These are phyloP conservation scores for Triangularia setosa DNA, from an alignment of 2,329 filamentous ascomycete species.

Conservation along the genomic window DNA sequence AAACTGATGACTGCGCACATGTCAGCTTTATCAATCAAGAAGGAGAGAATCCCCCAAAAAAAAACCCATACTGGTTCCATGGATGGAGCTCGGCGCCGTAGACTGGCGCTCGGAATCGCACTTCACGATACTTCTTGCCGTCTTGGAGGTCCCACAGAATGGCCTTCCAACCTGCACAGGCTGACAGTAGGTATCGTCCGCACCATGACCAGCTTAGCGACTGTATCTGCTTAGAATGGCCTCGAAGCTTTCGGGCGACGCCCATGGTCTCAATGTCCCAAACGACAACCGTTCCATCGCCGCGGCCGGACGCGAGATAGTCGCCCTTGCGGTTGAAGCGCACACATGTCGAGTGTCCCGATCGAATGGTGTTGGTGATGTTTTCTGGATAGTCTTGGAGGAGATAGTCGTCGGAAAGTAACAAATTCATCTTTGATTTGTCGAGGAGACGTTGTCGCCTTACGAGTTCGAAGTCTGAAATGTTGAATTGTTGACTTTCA, in stretches of 20 bases:
- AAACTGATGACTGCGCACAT: conserved; percentile 64
- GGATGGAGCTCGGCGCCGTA: conserved; percentile 97
- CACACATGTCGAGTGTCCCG: conserved; percentile 60
- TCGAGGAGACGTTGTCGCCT: conserved; percentile 2
- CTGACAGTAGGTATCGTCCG: conserved; percentile 85
- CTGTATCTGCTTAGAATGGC: conserved; percentile 90
- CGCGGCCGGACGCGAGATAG: conserved; percentile 87
- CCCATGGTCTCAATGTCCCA: conserved; percentile 98
- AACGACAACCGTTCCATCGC: conserved; percentile 90
- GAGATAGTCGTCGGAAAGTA: conserved; percentile 60
- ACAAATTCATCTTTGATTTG: conserved; percentile 48
- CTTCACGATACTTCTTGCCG: conserved; percentile 69
- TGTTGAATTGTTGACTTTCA: background rate
- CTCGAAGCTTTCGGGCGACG: conserved; percentile 87
- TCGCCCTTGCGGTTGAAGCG: conserved; percentile 95
- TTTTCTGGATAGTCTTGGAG: conserved; percentile 84
- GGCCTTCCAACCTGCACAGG: conserved; percentile 94
- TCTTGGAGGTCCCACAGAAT: conserved; percentile 87
- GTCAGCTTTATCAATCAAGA: conserved; percentile 22
- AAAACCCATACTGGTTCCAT: conserved; percentile 79
- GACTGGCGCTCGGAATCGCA: conserved; percentile 87
- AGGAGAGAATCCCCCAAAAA: background rate
- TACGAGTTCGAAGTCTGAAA: background rate
- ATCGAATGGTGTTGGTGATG: conserved; percentile 80
- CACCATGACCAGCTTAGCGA: conserved; percentile 93